Evolutionary conservation across 768 basidiomycete genomes (phyloP).

Genomic region (Suillus spraguei): DNA sequence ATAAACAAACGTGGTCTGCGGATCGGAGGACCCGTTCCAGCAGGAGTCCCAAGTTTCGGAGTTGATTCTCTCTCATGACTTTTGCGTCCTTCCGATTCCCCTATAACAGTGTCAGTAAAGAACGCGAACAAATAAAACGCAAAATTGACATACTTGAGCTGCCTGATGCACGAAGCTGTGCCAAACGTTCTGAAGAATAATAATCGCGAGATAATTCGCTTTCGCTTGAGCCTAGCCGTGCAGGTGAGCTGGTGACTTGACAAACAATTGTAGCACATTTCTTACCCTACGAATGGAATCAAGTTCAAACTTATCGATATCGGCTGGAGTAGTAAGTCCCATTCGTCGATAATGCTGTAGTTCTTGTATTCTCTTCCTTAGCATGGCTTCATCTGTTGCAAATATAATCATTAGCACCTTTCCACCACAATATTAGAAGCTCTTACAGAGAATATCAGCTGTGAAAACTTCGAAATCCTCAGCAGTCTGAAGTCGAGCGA

Average conservation of each 20-base stretch:
- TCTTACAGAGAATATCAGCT: constrained; percentile 87
- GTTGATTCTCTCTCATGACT: constrained; percentile 65
- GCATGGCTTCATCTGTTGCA: constrained; percentile 74
- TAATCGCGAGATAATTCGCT: constrained; percentile 58
- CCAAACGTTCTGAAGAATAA: constrained; percentile 51
- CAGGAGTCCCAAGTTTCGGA: constrained; percentile 48
- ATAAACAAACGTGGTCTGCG: constrained; percentile 44
- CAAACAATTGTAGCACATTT: background rate
- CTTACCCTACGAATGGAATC: constrained; percentile 76
- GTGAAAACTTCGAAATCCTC: constrained; percentile 90
- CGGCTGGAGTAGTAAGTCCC: constrained; percentile 82
- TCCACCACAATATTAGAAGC: background rate
- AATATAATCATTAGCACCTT: background rate
- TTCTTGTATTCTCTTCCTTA: constrained; percentile 89
- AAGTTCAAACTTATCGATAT: constrained; percentile 87
- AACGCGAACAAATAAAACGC: constrained; percentile 18
- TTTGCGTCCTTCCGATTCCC: constrained; percentile 53
- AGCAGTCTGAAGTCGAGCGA: constrained; percentile 87
- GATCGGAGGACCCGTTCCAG: constrained; percentile 39
- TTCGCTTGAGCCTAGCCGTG: constrained; percentile 60
- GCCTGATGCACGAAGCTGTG: constrained; percentile 46
- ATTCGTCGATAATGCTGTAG: constrained; percentile 88
- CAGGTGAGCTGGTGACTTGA: background rate
- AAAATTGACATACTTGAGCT: constrained; percentile 51
- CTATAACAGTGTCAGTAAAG: constrained; percentile 29